phyloP scores from a whole-genome alignment of 2,329 filamentous ascomycete species.

The Cladosporium sp. region DNA sequence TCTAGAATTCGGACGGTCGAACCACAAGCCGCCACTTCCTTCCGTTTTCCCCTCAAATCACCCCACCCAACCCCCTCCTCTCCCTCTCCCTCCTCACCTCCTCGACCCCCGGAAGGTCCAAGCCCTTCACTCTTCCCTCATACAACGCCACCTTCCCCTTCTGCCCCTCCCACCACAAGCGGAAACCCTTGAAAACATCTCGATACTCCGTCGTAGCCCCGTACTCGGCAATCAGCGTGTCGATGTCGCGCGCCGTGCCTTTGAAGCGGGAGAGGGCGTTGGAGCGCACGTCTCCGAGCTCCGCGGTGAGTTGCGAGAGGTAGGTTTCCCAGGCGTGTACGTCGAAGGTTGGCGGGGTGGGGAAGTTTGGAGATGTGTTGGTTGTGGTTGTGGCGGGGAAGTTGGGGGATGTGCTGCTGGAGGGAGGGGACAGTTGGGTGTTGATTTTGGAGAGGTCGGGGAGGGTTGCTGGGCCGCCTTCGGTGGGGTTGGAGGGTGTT shows the following conservation, averaged over 20 bases:
- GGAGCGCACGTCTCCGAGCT: conserved; percentile 34
- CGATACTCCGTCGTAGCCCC: conserved; percentile 7
- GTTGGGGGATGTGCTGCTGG: conserved; percentile 7
- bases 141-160: conserved; percentile 31
- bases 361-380: conserved; percentile 7
- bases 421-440: conserved; percentile 17
- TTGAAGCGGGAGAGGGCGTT: conserved; percentile 40
- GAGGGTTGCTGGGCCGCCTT: conserved; percentile 3
- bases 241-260: conserved; percentile 30
- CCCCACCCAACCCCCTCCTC: no score
- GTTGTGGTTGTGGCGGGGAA: conserved; percentile 14
- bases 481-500: conserved; percentile 17
- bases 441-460: conserved; percentile 19
- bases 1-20: no score
- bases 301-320: conserved; percentile 25
- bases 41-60: no score
- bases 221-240: conserved; percentile 23
- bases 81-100: conserved; percentile 7
- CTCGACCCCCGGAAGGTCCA: conserved; percentile 15
- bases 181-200: conserved; percentile 23
- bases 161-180: conserved; percentile 37
- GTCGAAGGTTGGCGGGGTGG: conserved; percentile 19
- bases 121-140: conserved; percentile 20
- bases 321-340: conserved; percentile 30
- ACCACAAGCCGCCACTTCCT: no score